A percentile compares a stretch with the other conserved stretches of the same genome.
Evolutionary conservation across 345 rosid species (phyloP).

Genomic region (Hypericum perforatum): DNA sequence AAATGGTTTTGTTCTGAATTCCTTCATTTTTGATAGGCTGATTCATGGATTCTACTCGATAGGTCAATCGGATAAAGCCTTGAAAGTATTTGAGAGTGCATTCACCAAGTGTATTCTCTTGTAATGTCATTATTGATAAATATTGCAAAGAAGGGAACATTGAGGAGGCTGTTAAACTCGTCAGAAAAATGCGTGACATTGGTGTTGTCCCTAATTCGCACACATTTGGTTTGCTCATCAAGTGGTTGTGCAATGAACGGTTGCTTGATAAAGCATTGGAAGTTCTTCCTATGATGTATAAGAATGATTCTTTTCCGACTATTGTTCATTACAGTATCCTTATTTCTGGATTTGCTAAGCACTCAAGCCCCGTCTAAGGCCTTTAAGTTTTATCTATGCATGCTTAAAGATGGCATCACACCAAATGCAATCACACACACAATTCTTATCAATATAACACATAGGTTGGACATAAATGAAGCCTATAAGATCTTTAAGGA

Average conservation of each 20-base stretch:
- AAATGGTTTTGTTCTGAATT: slow-evolving; percentile 23
- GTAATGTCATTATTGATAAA: slow-evolving; percentile 27
- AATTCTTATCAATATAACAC: slow-evolving; percentile 34
- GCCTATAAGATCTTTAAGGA: slow-evolving; percentile 31
- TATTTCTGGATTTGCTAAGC: slow-evolving; percentile 37
- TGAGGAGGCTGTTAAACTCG: slow-evolving; percentile 31
- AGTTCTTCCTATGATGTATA: slow-evolving; percentile 42
- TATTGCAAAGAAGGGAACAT: slow-evolving; percentile 23
- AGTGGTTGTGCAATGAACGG: slow-evolving; percentile 27
- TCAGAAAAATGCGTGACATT: slow-evolving; percentile 20
- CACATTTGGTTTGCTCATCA: slow-evolving; percentile 32
- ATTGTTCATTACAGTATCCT: slow-evolving; percentile 27
- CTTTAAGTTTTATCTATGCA: slow-evolving; percentile 24
- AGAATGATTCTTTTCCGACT: slow-evolving; percentile 30
- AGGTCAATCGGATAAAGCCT: slow-evolving; percentile 31
- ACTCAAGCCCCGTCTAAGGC: slow-evolving; percentile 26
- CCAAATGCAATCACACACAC: slow-evolving; percentile 31
- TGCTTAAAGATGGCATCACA: slow-evolving; percentile 32
- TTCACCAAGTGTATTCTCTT: slow-evolving; percentile 27
- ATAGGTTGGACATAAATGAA: slow-evolving; percentile 14
- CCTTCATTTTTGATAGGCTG: slow-evolving; percentile 20
- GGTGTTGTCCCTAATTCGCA: slow-evolving; percentile 29
- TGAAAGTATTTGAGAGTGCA: slow-evolving; percentile 29
- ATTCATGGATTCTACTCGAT: slow-evolving; percentile 36
- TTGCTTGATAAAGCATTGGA: slow-evolving; percentile 30